Evolutionary conservation across 306 rosid genomes (phyloP).

Genomic region (Cicer arietinum): DNA sequence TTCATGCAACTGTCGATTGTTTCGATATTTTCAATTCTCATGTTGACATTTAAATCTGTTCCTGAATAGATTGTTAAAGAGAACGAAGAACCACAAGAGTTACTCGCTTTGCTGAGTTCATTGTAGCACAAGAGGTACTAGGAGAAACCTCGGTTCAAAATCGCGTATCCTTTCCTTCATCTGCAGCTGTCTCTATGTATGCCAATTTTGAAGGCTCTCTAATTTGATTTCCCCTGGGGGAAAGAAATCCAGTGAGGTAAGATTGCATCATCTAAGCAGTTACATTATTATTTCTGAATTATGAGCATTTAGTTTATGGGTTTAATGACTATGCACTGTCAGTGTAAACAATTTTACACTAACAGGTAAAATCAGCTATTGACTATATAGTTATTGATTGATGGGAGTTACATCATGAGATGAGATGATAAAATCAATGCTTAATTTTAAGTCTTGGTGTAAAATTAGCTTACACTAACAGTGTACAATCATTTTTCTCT

Average conservation of each 20-base stretch:
- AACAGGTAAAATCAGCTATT: no score
- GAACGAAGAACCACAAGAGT: slow-evolving; percentile 79
- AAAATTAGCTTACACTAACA: no score
- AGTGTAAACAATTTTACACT: no score
- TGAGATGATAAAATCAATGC: no score
- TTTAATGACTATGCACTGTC: no score
- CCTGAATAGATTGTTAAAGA: slow-evolving; percentile 70
- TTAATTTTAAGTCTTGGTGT: no score
- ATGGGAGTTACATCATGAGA: no score
- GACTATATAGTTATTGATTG: no score
- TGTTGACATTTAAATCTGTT: slow-evolving; percentile 38
- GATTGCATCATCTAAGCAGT: slow-evolving; percentile 24
- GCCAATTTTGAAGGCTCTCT: slow-evolving; percentile 47
- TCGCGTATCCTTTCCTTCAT: slow-evolving; percentile 37
- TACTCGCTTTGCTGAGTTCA: slow-evolving; percentile 64
- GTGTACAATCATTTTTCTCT: no score
- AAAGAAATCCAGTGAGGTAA: slow-evolving; percentile 61
- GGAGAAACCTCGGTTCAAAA: slow-evolving; percentile 44
- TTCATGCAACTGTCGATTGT: slow-evolving; percentile 16
- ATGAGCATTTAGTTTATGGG: slow-evolving; percentile 9
- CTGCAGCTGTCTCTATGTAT: slow-evolving; percentile 50
- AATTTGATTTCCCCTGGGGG: slow-evolving; percentile 45
- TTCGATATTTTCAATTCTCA: slow-evolving; percentile 26
- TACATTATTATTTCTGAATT: slow-evolving; percentile 24
- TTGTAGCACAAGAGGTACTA: slow-evolving; percentile 52